Base-by-base conservation (phyloP, 352 stramenopile genomes). In the Globisporangium paroecandrum region DNA sequence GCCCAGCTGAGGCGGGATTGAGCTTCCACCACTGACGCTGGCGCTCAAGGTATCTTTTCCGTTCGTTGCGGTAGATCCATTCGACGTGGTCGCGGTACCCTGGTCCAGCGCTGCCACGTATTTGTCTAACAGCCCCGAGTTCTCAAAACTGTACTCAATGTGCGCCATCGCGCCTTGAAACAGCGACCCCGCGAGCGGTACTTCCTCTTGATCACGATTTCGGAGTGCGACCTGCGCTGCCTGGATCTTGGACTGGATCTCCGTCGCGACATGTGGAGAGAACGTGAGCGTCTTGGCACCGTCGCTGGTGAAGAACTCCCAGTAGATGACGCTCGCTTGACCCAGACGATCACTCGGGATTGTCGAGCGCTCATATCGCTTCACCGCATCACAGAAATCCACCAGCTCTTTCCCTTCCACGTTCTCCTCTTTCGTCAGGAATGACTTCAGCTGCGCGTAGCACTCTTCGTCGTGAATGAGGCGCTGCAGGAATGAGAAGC, bases 401-500 rank as follows among this genome's bases (percentile, higher is more conserved):
- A 93, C 69, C 34, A 92, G 57, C 25, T 90, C 84, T 59, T 90
- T 93, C 9, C 81, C 82, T 32, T 79, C 69, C 1, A 65, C 71
- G 7, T 78, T 73, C 12, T 79, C 76, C 9, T 93, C 80, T 58
- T 93, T 94, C 2, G 72, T 62, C 24, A 96, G 41, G 51, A 94
- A 94, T 4, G 66, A 70, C 58, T 94, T 94, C 9, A 94, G 74
- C 64, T 93, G 85, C 20, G 83, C 77, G 47, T 94, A 96, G 67
- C 88, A 96, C 58, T 96, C 88, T 79, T 96, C 88, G 56, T 96
- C 88, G 61, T 96, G 88, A 61, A 96, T 89, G 1, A 96, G 73
- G 0, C 88, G 83, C 74, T 96, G 86, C n/a, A 96, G 63, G 66
- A 96, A 96, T 32, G 84, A 93, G 67, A 94, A 96, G 10, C 86